Conservation (phyloP, 306 rosid species). For the Vigna mungo region DNA sequence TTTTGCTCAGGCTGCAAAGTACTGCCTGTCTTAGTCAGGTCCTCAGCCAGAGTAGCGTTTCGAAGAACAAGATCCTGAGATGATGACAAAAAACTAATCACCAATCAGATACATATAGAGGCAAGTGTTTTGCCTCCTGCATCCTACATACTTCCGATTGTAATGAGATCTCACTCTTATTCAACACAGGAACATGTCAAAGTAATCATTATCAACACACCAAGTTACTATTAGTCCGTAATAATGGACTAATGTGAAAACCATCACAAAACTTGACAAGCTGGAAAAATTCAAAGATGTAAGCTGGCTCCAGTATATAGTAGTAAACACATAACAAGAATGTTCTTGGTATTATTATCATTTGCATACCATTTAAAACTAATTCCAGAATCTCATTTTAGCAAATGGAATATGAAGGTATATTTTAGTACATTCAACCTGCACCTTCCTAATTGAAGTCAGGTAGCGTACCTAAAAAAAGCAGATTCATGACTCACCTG, state of each 20-base stretch:
- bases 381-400: slow-evolving; percentile 28
- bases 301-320: slow-evolving; percentile 9
- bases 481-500: slow-evolving; percentile 60
- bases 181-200: not conserved
- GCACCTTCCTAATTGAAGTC: slow-evolving; percentile 6
- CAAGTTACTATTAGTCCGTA: not conserved
- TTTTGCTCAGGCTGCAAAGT: slow-evolving; percentile 63
- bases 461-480: not conserved
- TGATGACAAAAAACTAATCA: slow-evolving; percentile 21
- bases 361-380: not conserved
- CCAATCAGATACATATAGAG: slow-evolving; percentile 28
- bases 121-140: slow-evolving; percentile 2
- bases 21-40: slow-evolving; percentile 66
- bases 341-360: slow-evolving; percentile 24
- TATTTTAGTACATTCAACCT: slow-evolving; percentile 24
- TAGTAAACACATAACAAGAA: slow-evolving; percentile 2
- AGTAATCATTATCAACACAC: slow-evolving; percentile 2
- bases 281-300: not conserved
- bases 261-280: not conserved
- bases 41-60: slow-evolving; percentile 88
- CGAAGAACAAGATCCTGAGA: slow-evolving; percentile 78
- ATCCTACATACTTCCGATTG: slow-evolving; percentile 24
- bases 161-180: slow-evolving; percentile 23
- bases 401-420: slow-evolving; percentile 17
- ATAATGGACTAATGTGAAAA: not conserved